A percentile compares a stretch with the other conserved stretches of the same genome.
Conservation (phyloP, 495 filamentous ascomycete genomes). For the Lindgomyces ingoldianus region DNA sequence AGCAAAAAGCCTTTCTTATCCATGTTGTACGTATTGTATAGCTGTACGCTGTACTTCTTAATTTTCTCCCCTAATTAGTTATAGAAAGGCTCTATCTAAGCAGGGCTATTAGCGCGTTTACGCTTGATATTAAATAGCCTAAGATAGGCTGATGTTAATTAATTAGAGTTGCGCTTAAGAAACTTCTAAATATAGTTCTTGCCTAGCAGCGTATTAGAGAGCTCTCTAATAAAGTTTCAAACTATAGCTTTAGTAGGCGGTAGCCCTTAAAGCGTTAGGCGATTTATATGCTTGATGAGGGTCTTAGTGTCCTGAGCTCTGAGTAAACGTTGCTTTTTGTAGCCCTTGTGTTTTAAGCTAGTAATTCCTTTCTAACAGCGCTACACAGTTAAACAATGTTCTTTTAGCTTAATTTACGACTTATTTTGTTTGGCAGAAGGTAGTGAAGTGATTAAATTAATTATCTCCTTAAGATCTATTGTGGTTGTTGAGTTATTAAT, state of each 20-base stretch:
- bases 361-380: neutral
- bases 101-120: neutral
- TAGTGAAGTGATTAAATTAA: neutral
- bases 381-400: neutral
- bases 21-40: constrained; percentile 33
- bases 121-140: neutral
- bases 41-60: constrained; percentile 27
- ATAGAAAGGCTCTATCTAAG: neutral
- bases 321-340: neutral
- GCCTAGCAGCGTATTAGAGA: neutral
- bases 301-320: neutral
- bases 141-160: neutral
- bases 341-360: neutral
- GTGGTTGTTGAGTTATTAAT: neutral
- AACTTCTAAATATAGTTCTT: neutral
- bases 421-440: neutral
- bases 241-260: neutral
- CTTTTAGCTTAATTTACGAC: neutral
- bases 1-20: constrained; percentile 39
- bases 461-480: neutral
- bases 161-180: neutral
- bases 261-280: neutral
- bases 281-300: neutral
- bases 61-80: constrained; percentile 11
- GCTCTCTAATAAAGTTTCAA: neutral